Conservation (phyloP, 2,329 filamentous ascomycete genomes). For the Pezicula rhizophila region DNA sequence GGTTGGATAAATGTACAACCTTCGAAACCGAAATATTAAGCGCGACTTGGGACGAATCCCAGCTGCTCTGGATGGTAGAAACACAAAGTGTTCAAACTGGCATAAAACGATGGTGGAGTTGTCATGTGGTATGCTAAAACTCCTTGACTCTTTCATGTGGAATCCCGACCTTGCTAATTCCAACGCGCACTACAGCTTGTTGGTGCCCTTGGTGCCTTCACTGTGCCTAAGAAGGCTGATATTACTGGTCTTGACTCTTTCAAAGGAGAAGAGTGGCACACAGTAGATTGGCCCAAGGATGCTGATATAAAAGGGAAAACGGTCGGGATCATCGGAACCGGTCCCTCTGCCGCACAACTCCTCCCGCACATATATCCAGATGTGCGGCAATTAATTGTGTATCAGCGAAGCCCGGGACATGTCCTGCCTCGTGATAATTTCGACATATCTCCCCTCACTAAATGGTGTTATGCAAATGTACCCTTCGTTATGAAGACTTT, state of each 20-base stretch:
- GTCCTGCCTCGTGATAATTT: not conserved
- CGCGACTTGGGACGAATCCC: not conserved
- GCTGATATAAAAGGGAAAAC: constrained; percentile 41
- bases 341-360: constrained; percentile 47
- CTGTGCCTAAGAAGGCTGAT: not conserved
- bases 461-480: not conserved
- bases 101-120: not conserved
- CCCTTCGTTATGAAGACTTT: not conserved
- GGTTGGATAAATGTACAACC: not conserved
- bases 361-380: not conserved
- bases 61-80: not conserved
- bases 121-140: not conserved
- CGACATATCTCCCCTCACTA: not conserved
- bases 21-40: not conserved
- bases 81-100: not conserved
- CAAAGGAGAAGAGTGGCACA: constrained; percentile 42
- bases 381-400: not conserved
- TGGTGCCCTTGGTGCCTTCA: not conserved
- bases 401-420: not conserved
- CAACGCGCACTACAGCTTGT: not conserved
- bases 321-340: constrained; percentile 48
- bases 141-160: too few species aligned
- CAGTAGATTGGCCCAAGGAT: constrained; percentile 42
- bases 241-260: constrained; percentile 37
- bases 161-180: not conserved